A percentile compares a stretch with the other conserved stretches of the same genome.
Conservation (phyloP, 768 basidiomycete genomes). For the Sarcodon sp. region DNA sequence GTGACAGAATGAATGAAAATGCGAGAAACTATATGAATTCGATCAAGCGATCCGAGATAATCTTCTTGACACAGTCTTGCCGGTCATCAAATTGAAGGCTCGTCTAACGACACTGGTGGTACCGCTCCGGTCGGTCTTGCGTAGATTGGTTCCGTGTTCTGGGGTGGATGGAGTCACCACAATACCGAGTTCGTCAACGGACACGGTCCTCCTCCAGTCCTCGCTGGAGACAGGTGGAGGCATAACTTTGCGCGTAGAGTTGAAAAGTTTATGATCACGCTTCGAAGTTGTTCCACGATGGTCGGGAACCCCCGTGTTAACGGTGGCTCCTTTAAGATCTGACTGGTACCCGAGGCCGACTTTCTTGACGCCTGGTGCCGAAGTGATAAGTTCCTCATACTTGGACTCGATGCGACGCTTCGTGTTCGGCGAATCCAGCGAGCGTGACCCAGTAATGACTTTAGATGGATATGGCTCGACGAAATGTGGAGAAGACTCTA, state of each 20-base stretch:
- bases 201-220: slow-evolving; percentile 32
- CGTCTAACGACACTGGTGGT: slow-evolving; percentile 11
- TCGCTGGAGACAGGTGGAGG: slow-evolving; percentile 65
- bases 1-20: too few species aligned
- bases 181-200: slow-evolving; percentile 57
- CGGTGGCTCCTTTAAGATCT: slow-evolving; percentile 35
- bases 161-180: slow-evolving; percentile 13
- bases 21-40: too few species aligned
- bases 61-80: neutral
- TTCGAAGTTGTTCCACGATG: slow-evolving; percentile 14
- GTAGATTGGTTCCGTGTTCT: neutral
- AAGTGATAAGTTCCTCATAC: slow-evolving; percentile 71
- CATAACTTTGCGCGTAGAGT: slow-evolving; percentile 38
- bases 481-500: slow-evolving; percentile 46
- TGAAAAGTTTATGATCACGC: slow-evolving; percentile 31
- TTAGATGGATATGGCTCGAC: slow-evolving; percentile 55
- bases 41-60: neutral
- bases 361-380: slow-evolving; percentile 69
- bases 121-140: slow-evolving; percentile 12
- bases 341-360: slow-evolving; percentile 76
- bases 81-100: neutral
- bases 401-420: slow-evolving; percentile 56
- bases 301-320: slow-evolving; percentile 17
- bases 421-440: slow-evolving; percentile 37
- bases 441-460: slow-evolving; percentile 9